Evolutionary conservation across 1,284 basidiomycete species (phyloP), one percentile per base, ranked within the genome.

Genomic region (Apiotrichum akiyoshidainum): DNA sequence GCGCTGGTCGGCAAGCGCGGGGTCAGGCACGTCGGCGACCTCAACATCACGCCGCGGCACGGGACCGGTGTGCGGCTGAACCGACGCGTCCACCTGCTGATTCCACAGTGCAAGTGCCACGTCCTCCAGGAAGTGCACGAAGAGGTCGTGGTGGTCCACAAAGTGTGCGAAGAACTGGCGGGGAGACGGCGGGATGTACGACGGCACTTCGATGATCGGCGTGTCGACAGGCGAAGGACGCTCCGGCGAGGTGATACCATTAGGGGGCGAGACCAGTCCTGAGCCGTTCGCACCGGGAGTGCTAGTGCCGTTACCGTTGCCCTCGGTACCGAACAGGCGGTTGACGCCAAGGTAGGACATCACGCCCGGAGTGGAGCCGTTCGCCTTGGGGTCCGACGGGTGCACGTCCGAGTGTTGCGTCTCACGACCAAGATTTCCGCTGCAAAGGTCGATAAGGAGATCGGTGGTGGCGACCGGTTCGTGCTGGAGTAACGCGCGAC

Each of bases 81-180:
- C 54, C 9, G 60, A 57, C 3, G 60, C 34, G 45, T 87, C 84
- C 19, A 93, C 81, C 10, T 78, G 82, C 71, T 94, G 90, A 12
- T 85, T 85, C 91, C 92, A 98, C 14, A 92, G 81, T 21, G 84
- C 83, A 46, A 81, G 72, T 0, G 92, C 90, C 14, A 98, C 88
- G 1, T 86, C 86, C 79, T 99, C 94, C 9, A 99, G 83, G 76
- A 98, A 99, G 2, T 84, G 81, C 41, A 90, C 83, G 67, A 99
- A 95, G 55, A 90, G 85, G 1, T 82, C 81, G 60, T 87, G 86
- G 69, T 95, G 91, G 67, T 94, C 90, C 44, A 97, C 87, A 66
- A 97, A 99, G 74, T 96, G 92, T 0, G 94, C 87, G 70, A 98
- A 98, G 76, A 92, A 97, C 35, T 88, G 81, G 1, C 87, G 82